Percentiles rank a stretch among this genome's conserved stretches.
These are phyloP conservation scores for Miscanthus lutarioriparius DNA, from an alignment of 176 grass and related monocot genomes.

Conservation along the genomic window DNA sequence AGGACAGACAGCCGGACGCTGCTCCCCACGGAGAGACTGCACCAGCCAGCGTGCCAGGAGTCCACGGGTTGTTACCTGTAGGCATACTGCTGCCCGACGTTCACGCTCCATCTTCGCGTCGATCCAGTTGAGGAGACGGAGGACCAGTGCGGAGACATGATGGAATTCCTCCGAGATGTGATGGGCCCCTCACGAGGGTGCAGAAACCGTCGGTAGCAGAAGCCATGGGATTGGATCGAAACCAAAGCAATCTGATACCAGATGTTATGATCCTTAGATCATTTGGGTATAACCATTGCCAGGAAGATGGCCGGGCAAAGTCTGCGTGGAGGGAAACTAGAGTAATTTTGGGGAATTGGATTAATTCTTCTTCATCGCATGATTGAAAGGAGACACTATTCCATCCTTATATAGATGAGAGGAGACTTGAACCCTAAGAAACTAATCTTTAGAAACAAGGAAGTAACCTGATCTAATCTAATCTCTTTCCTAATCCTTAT, in stretches of 20 bases:
- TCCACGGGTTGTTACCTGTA: background rate
- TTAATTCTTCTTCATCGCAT: background rate
- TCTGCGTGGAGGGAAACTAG: background rate
- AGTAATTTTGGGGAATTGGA: background rate
- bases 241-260: background rate
- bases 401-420: background rate
- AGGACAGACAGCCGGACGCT: background rate
- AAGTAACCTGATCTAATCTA: background rate
- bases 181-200: background rate
- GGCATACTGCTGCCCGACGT: background rate
- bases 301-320: background rate
- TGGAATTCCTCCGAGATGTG: background rate
- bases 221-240: background rate
- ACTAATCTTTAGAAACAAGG: background rate
- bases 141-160: background rate
- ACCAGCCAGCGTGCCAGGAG: background rate
- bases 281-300: background rate
- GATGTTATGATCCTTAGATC: background rate
- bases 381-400: background rate
- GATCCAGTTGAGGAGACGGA: background rate
- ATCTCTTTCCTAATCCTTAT: background rate
- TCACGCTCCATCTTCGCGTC: background rate
- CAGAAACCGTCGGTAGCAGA: background rate
- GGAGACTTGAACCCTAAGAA: background rate
- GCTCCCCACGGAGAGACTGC: background rate